Evolutionary conservation across 2,329 filamentous ascomycete species (phyloP), one percentile per base, ranked within the genome.

Genomic region (Metarhizium album): DNA sequence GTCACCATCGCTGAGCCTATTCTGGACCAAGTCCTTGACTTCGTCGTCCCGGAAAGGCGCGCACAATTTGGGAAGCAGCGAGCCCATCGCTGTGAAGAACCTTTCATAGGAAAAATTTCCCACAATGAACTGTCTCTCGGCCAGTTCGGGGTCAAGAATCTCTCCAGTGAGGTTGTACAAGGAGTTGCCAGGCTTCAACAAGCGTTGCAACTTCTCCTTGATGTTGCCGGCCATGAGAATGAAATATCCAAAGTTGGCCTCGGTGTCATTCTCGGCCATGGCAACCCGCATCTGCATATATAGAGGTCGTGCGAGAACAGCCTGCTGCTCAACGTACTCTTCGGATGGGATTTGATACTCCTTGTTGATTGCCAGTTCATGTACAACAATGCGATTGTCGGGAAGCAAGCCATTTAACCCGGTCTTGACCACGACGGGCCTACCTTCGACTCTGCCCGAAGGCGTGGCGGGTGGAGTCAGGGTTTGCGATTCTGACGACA

Each of bases 61-160:
- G 59, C 87, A 91, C 14, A 93, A 78, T 62, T 87, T 87, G 5
- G 87, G 87, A 46, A 93, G 72, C 45, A 93, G 75, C 2, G 79
- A 78, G 1, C 80, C 82, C 75, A 91, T 87, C 55, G 87, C 86
- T 2, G 75, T 71, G 62, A 91, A 91, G 67, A 91, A 90, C 52
- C 82, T 84, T 57, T 86, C 83, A 57, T 90, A 90, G 0, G 87
- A 90, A 63, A 91, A 91, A 47, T 79, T 80, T 14, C 87, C 86
- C 50, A 82, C 75, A 9, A 72, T 71, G 59, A 87, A 87, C 57
- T 90, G 84, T 40, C 76, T 78, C 54, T 77, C 74, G 27, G 89
- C 83, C 54, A 86, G 74, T 38, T 88, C 83, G 1, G 82, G 79
- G 57, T 91, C 87, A 23, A 93, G 71, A 1, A 86, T 80, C 60